Conservation (phyloP, 1,139 yeast genomes). For the Candida sanyaensis region DNA sequence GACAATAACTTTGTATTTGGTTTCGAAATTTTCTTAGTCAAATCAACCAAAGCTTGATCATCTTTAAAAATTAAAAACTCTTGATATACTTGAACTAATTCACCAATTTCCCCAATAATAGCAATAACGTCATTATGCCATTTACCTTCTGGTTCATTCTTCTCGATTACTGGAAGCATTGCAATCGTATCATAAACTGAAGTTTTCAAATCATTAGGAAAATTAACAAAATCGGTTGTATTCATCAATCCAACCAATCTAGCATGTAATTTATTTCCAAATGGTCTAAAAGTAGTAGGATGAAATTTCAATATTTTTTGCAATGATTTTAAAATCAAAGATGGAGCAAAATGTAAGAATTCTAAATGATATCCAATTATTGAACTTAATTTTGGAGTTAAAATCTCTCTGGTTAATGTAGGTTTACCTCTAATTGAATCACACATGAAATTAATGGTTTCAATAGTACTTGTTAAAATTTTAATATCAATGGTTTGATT, state of each 20-base stretch:
- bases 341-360: constrained; percentile 40
- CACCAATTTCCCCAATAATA: constrained; percentile 48
- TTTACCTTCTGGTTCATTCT: constrained; percentile 49
- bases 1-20: constrained; percentile 11
- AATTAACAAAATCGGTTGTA: constrained; percentile 24
- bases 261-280: constrained; percentile 59
- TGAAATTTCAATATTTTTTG: constrained; percentile 53
- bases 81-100: constrained; percentile 53
- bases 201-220: constrained; percentile 39
- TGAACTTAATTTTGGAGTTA: constrained; percentile 75
- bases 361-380: constrained; percentile 59
- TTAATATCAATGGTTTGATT: constrained; percentile 41
- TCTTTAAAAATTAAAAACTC: constrained; percentile 58
- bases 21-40: constrained; percentile 37
- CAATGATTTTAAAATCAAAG: constrained; percentile 49
- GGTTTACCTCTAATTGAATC: constrained; percentile 74
- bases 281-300: constrained; percentile 83
- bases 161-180: constrained; percentile 55
- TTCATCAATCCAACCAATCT: constrained; percentile 42
- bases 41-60: constrained; percentile 46
- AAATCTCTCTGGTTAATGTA: constrained; percentile 76
- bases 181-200: constrained; percentile 56
- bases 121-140: constrained; percentile 48
- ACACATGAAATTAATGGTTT: constrained; percentile 51
- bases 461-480: constrained; percentile 50